Evolutionary conservation across 164 flowering plant species (phyloP), one percentile per base, ranked within the genome.

Genomic region (Vitis rupestris): DNA sequence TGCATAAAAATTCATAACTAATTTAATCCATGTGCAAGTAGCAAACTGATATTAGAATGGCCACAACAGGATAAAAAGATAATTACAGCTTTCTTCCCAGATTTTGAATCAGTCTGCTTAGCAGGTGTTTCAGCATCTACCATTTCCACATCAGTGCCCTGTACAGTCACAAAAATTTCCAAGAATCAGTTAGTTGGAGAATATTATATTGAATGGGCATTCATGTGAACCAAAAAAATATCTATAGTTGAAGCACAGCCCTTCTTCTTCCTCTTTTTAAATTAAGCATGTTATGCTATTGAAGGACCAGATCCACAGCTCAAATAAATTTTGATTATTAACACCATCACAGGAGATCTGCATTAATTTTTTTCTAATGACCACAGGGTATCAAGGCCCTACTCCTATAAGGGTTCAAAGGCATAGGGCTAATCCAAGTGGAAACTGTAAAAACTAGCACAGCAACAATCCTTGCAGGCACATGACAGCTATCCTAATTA

Each of bases 91-190:
- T 82, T 79, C 71, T 79, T 76, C 13, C 65, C 78, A 57, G 80
- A 74, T 65, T 76, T 71, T 13, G 64, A 8, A 66, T 50, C 69
- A 68, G 27, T 23, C 50, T 54, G 51, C 52, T 75, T 76, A 54
- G 65, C 66, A 59, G 81, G 72, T 4, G 85, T 15, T 6, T 37
- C 59, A 58, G 89, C 97, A 83, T 92, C 97, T 4, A 76, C 79
- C 97, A 92, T 90, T 70, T 89, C 82, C 3, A 79, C 87, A 83
- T 91, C 94, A 59, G 71, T 31, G 49, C 64, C 84, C 89, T 86
- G 80, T 31, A 59, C 51, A 10, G 5, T 14, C 19, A 61, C 11
- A 61, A 53, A 62, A 51, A 52, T n/a, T 48, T 9, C 17, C 44
- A 29, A 14, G 8, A 9, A 14, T 50, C 44, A 54, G 14, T 14